Evolutionary conservation across 345 rosid genomes (phyloP).

Genomic region (Lagerstroemia speciosa): DNA sequence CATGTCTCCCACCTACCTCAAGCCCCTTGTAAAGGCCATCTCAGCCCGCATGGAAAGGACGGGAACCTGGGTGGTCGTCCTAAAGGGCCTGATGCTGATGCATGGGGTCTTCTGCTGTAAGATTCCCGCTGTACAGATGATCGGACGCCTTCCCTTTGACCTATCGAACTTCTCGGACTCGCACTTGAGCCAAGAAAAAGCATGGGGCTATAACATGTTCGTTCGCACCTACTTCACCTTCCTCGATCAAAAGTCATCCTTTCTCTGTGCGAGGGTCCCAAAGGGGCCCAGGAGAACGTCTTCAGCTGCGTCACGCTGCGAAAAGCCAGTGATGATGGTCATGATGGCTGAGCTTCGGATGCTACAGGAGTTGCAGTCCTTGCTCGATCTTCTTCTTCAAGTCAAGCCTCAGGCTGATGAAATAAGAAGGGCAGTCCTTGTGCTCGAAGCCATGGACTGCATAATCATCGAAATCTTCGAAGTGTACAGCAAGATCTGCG

Average conservation of each 20-base stretch:
- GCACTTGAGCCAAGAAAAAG: constrained; percentile 16
- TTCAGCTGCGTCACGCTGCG: background rate
- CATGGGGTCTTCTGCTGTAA: constrained; percentile 70
- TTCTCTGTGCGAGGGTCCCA: constrained; percentile 9
- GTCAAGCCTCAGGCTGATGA: constrained; percentile 42
- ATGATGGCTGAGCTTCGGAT: constrained; percentile 29
- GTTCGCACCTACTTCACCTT: constrained; percentile 60
- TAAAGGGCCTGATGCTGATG: constrained; percentile 67
- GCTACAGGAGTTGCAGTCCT: constrained; percentile 41
- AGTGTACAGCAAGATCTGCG: constrained; percentile 51
- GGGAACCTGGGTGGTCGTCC: constrained; percentile 63
- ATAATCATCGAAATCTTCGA: constrained; percentile 50
- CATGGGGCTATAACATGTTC: constrained; percentile 46
- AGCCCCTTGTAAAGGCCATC: constrained; percentile 42
- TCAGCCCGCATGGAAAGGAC: constrained; percentile 49
- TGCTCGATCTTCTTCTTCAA: constrained; percentile 52
- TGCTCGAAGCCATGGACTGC: constrained; percentile 73
- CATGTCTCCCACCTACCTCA: constrained; percentile 48
- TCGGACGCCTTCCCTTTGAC: constrained; percentile 64
- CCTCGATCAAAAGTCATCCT: constrained; percentile 44
- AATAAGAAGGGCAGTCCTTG: constrained; percentile 31
- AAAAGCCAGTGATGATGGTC: constrained; percentile 8
- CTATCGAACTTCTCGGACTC: constrained; percentile 49
- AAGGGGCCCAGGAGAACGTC: too few species aligned
- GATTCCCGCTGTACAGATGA: constrained; percentile 28